Evolutionary conservation across 345 rosid genomes (phyloP).

Genomic region (Salix dunnii): DNA sequence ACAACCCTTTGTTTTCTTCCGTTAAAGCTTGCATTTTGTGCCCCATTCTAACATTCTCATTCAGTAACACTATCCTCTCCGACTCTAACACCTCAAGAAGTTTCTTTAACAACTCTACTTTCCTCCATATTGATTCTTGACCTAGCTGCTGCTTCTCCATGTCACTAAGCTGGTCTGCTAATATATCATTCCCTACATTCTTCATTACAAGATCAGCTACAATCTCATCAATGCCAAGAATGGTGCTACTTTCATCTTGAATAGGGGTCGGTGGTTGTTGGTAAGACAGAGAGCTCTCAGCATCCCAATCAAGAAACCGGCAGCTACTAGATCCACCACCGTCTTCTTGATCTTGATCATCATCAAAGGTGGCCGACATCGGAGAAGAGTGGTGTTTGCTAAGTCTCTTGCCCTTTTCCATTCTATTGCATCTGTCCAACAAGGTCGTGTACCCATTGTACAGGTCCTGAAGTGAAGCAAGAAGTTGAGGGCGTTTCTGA

Average conservation of each 20-base stretch:
- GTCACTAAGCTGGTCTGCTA: constrained; percentile 37
- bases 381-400: constrained; percentile 7
- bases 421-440: constrained; percentile 34
- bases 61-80: constrained; percentile 52
- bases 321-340: constrained; percentile 6
- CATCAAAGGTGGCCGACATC: background rate
- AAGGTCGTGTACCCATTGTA: constrained; percentile 54
- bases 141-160: constrained; percentile 30
- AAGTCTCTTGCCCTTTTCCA: constrained; percentile 7
- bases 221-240: constrained; percentile 25
- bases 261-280: constrained; percentile 26
- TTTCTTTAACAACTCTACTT: constrained; percentile 55
- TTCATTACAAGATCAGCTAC: constrained; percentile 48
- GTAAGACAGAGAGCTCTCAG: constrained; percentile 46
- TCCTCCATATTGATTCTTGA: constrained; percentile 37
- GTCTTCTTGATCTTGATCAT: constrained; percentile 7
- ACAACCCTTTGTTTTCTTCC: constrained; percentile 53
- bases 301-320: constrained; percentile 31
- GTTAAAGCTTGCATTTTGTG: constrained; percentile 37
- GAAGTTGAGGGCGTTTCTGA: constrained; percentile 60
- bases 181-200: constrained; percentile 49
- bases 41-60: constrained; percentile 55
- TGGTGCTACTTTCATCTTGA: background rate
- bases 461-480: constrained; percentile 53
- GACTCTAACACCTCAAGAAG: constrained; percentile 62